Percentiles rank a stretch among this genome's conserved stretches.
Evolutionary conservation across 1,284 basidiomycete genomes (phyloP).

Genomic region (Moniliophthora roreri): DNA sequence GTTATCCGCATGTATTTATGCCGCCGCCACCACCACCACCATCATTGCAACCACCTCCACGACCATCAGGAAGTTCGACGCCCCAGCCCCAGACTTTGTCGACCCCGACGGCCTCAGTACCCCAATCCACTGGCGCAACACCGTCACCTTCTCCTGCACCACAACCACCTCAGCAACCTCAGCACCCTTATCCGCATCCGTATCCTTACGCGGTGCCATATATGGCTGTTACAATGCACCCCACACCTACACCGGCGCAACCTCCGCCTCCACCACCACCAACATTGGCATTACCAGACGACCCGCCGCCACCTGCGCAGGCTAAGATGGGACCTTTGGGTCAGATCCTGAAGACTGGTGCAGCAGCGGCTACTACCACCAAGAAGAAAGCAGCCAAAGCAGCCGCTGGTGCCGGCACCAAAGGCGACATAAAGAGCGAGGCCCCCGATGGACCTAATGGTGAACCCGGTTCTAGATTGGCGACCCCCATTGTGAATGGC

Average conservation of each 20-base stretch:
- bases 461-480: constrained; percentile 1
- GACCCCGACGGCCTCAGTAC: too few species aligned
- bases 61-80: too few species aligned
- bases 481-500: background rate
- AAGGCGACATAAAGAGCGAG: background rate
- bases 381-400: constrained; percentile 37
- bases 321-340: constrained; percentile 76
- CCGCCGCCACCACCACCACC: background rate
- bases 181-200: background rate
- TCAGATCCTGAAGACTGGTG: constrained; percentile 52
- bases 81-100: too few species aligned
- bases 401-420: background rate
- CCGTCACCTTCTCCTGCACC: too few species aligned
- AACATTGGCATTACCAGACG: constrained; percentile 56
- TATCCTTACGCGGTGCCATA: background rate
- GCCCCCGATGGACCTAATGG: too few species aligned
- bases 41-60: too few species aligned
- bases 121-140: too few species aligned
- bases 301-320: constrained; percentile 52
- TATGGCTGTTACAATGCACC: background rate
- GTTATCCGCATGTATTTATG: constrained; percentile 12
- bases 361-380: constrained; percentile 22
- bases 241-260: constrained; percentile 13
- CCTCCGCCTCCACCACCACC: constrained; percentile 20
- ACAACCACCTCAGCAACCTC: too few species aligned